phyloP scores from a whole-genome alignment of 768 basidiomycete genomes.

The Tylopilus felleus region DNA sequence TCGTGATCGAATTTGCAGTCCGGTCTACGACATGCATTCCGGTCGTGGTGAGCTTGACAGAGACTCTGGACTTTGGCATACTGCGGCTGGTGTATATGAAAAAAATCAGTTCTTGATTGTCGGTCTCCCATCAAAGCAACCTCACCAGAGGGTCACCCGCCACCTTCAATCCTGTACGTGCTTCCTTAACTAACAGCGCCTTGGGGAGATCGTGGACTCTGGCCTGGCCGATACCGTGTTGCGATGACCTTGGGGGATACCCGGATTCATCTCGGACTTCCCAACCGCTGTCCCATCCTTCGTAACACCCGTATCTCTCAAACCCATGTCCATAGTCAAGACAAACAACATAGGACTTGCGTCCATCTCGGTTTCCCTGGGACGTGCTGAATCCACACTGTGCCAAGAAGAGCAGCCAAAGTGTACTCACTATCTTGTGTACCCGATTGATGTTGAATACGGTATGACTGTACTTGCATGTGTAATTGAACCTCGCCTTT shows the following conservation, averaged over 20 bases:
- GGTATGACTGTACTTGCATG: slow-evolving; percentile 21
- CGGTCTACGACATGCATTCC: slow-evolving; percentile 1
- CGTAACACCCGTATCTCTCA: slow-evolving; percentile 14
- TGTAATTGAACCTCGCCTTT: background rate
- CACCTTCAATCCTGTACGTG: slow-evolving; percentile 1
- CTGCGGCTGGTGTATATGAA: slow-evolving; percentile 1
- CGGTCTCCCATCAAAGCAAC: background rate
- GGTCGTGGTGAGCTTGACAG: slow-evolving; percentile 12
- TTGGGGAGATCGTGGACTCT: slow-evolving; percentile 8
- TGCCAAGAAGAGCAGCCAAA: background rate
- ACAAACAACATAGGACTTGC: slow-evolving; percentile 2
- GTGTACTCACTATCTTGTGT: slow-evolving; percentile 5
- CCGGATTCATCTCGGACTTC: background rate
- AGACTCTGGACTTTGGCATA: slow-evolving; percentile 16
- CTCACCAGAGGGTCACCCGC: slow-evolving; percentile 11
- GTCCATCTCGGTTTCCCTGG: slow-evolving; percentile 6
- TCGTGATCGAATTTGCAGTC: slow-evolving; percentile 19
- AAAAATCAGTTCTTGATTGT: background rate
- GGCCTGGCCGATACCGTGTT: background rate
- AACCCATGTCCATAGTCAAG: slow-evolving; percentile 14
- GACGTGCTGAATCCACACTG: background rate
- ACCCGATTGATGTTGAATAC: slow-evolving; percentile 19
- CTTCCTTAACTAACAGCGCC: slow-evolving; percentile 8
- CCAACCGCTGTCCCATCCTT: slow-evolving; percentile 12
- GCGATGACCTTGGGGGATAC: background rate